These are phyloP conservation scores for Herpetospermum pedunculosum DNA, from an alignment of 306 rosid genomes.

Conservation along the genomic window DNA sequence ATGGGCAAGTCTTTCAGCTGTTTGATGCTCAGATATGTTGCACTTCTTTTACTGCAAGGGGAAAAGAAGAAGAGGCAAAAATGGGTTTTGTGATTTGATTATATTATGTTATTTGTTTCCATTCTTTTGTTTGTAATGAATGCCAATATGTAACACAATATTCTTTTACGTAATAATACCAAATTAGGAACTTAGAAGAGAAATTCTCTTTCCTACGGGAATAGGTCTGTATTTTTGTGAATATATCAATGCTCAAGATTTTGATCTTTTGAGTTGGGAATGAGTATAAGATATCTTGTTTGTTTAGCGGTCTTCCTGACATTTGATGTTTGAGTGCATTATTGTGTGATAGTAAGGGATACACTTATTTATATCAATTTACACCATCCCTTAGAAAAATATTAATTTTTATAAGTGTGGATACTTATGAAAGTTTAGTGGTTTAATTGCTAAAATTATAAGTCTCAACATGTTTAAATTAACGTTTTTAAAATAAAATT, in stretches of 20 bases:
- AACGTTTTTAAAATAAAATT: too few species aligned
- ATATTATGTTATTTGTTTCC: neutral
- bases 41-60: neutral
- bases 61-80: neutral
- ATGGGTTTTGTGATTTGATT: neutral
- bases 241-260: neutral
- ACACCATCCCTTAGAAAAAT: too few species aligned
- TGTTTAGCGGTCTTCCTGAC: neutral
- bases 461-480: too few species aligned
- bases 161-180: neutral
- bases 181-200: neutral
- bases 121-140: constrained; percentile 13
- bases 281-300: neutral
- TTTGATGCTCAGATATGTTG: constrained; percentile 22
- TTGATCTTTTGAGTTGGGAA: neutral
- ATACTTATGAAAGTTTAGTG: too few species aligned
- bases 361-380: too few species aligned
- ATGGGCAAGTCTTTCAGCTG: constrained; percentile 90
- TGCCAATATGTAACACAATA: neutral
- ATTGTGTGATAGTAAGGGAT: too few species aligned
- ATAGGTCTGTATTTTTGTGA: neutral
- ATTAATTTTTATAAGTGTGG: too few species aligned
- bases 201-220: neutral
- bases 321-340: neutral
- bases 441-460: too few species aligned